These are phyloP conservation scores for Daldinia decipiens DNA, from an alignment of 495 filamentous ascomycete genomes.

Conservation along the genomic window DNA sequence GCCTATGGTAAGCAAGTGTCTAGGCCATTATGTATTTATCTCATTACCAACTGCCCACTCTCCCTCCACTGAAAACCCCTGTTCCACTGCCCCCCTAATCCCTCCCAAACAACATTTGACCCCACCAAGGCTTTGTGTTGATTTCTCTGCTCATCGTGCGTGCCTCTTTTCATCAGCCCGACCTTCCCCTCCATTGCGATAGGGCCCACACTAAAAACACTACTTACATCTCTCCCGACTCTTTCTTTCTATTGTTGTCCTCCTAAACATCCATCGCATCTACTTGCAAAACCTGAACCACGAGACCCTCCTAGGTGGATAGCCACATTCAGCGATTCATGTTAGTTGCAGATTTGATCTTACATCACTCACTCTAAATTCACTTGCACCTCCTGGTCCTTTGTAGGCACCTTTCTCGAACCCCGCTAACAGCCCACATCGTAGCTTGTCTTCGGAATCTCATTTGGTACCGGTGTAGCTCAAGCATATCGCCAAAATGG, in stretches of 20 bases:
- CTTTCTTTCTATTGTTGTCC: slow-evolving; percentile 29
- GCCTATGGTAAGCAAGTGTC: not conserved
- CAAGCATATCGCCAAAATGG: slow-evolving; percentile 42
- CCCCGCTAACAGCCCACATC: slow-evolving; percentile 45
- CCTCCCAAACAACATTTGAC: slow-evolving; percentile 33
- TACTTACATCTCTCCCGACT: slow-evolving; percentile 40
- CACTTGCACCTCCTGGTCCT: not conserved
- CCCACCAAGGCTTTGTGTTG: slow-evolving; percentile 45
- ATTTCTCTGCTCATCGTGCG: slow-evolving; percentile 36
- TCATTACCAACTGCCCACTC: slow-evolving; percentile 30
- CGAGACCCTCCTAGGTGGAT: slow-evolving; percentile 22
- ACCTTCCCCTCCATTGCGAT: slow-evolving; percentile 52
- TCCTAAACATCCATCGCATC: slow-evolving; percentile 34
- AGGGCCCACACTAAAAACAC: slow-evolving; percentile 49
- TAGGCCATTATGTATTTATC: slow-evolving; percentile 11
- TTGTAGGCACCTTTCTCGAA: slow-evolving; percentile 21
- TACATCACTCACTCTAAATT: not conserved
- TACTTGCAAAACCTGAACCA: slow-evolving; percentile 12
- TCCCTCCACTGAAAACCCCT: slow-evolving; percentile 10
- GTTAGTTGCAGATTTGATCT: slow-evolving; percentile 36
- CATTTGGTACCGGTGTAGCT: slow-evolving; percentile 44
- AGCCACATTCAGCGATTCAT: slow-evolving; percentile 18
- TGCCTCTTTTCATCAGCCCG: slow-evolving; percentile 45
- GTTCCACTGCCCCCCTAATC: slow-evolving; percentile 21
- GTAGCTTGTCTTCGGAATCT: slow-evolving; percentile 39